A percentile compares a stretch with the other conserved stretches of the same genome.
phyloP scores from a whole-genome alignment of 225 moss, liverwort and hornwort species.

The Marchantia polymorpha region DNA sequence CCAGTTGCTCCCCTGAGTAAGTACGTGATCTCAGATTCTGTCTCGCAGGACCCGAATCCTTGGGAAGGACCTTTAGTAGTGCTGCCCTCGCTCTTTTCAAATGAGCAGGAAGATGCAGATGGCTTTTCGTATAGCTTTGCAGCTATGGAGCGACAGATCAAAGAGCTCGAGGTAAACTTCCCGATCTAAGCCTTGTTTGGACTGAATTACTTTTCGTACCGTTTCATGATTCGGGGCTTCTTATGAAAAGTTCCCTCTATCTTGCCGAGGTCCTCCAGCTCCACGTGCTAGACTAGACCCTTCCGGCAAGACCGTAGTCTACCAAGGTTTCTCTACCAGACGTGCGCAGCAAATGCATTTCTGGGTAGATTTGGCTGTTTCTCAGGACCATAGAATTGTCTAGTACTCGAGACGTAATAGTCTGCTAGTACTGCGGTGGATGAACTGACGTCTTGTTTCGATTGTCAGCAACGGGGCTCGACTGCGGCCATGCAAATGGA shows the following conservation, averaged over 20 bases:
- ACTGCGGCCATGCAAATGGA: conserved; percentile 99
- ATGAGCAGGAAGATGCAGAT: conserved; percentile 79
- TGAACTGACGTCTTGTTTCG: background rate
- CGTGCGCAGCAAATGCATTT: background rate
- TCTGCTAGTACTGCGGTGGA: too few relatives aligned
- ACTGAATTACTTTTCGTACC: background rate
- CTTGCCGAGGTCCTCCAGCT: too few relatives aligned
- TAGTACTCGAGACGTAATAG: too few relatives aligned
- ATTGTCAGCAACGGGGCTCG: conserved; percentile 81
- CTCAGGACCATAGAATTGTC: background rate
- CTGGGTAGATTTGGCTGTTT: background rate
- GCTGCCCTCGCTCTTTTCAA: conserved; percentile 67
- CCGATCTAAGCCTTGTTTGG: background rate
- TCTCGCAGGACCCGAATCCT: conserved; percentile 69
- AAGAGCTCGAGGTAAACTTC: conserved; percentile 71
- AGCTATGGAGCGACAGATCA: conserved; percentile 98
- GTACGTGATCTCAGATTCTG: conserved; percentile 64
- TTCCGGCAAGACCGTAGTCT: too few relatives aligned
- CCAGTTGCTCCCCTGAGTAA: conserved; percentile 88
- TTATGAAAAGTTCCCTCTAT: too few relatives aligned
- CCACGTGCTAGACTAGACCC: too few relatives aligned
- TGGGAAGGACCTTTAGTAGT: conserved; percentile 98
- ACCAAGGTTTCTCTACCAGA: background rate
- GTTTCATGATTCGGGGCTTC: too few relatives aligned
- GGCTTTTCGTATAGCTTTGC: conserved; percentile 88